Evolutionary conservation across 2,329 filamentous ascomycete genomes (phyloP).

Genomic region (Celoporthe dispersa): DNA sequence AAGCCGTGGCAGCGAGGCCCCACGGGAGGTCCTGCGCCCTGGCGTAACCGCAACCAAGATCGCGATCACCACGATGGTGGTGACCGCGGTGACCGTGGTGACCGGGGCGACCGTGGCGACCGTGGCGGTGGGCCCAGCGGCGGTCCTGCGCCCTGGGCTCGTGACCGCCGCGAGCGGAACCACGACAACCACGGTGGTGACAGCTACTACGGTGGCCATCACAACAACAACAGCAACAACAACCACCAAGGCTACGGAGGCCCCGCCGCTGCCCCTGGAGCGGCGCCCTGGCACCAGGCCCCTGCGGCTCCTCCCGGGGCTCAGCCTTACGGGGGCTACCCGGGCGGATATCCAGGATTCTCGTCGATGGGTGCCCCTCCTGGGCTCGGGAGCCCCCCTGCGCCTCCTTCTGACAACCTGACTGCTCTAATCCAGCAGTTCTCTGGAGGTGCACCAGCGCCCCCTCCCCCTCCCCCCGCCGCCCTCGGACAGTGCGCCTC

Average conservation of each 20-base stretch:
- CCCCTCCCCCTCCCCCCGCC: slow-evolving; percentile 35
- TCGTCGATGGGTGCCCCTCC: slow-evolving; percentile 46
- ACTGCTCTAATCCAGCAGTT: slow-evolving; percentile 71
- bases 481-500: slow-evolving; percentile 41
- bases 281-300: slow-evolving; percentile 61
- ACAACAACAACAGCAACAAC: slow-evolving; percentile 39
- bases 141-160: slow-evolving; percentile 63
- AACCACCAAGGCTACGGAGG: slow-evolving; percentile 40
- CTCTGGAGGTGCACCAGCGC: slow-evolving; percentile 35
- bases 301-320: slow-evolving; percentile 34
- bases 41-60: slow-evolving; percentile 65
- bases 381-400: slow-evolving; percentile 51
- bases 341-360: slow-evolving; percentile 37
- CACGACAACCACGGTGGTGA: slow-evolving; percentile 51
- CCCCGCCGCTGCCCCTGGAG: slow-evolving; percentile 40
- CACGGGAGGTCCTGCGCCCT: slow-evolving; percentile 82
- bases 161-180: slow-evolving; percentile 58
- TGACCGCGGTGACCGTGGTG: slow-evolving; percentile 42
- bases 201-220: slow-evolving; percentile 52
- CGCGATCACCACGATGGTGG: slow-evolving; percentile 47
- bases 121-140: slow-evolving; percentile 46
- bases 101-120: slow-evolving; percentile 33
- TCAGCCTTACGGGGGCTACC: slow-evolving; percentile 59
- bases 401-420: slow-evolving; percentile 56
- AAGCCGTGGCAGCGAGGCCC: slow-evolving; percentile 91